Percentiles rank a stretch among this genome's conserved stretches.
Evolutionary conservation across 1,284 basidiomycete genomes (phyloP).

Genomic region (Meira nashicola): DNA sequence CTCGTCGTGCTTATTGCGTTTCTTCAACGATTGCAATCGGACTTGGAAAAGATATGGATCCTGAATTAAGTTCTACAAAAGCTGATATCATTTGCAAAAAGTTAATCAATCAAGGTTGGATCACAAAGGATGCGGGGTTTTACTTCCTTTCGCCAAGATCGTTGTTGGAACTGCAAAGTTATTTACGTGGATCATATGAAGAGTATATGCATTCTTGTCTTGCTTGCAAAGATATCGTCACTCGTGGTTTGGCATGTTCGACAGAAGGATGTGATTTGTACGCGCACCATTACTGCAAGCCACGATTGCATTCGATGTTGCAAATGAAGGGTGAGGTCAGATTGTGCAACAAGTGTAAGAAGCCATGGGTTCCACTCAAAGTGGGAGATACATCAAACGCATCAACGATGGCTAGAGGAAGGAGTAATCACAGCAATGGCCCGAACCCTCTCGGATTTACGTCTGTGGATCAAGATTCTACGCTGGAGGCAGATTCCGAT

Average conservation of each 20-base stretch:
- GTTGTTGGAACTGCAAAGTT: constrained; percentile 3
- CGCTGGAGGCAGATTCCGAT: constrained; percentile 3
- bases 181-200: background rate
- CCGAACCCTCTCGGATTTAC: too few relatives aligned
- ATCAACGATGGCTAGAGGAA: too few relatives aligned
- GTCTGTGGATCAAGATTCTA: too few relatives aligned
- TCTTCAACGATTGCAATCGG: background rate
- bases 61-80: background rate
- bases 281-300: background rate
- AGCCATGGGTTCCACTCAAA: too few relatives aligned
- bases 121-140: background rate
- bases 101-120: background rate
- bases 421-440: too few relatives aligned
- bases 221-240: background rate
- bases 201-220: background rate
- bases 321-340: too few relatives aligned
- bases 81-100: background rate
- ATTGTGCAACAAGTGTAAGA: too few relatives aligned
- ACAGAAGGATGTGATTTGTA: background rate
- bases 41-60: background rate
- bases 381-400: too few relatives aligned
- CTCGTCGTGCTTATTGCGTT: background rate
- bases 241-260: background rate
- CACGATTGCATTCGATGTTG: background rate
- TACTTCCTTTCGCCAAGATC: background rate